Conservation (phyloP, 2,329 filamentous ascomycete genomes). For the Phialocephala subalpina region DNA sequence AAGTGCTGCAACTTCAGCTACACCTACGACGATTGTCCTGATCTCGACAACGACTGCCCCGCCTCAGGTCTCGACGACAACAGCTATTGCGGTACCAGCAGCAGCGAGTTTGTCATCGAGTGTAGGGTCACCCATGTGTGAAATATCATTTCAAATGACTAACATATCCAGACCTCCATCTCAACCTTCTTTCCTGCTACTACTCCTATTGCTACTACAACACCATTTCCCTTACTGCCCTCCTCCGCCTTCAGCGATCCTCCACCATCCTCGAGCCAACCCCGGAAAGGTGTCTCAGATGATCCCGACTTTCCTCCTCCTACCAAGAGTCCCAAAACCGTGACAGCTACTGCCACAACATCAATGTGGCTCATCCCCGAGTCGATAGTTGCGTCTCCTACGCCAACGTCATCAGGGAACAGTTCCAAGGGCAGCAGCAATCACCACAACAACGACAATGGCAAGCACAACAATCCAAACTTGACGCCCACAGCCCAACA, state of each 20-base stretch:
- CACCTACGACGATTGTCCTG: slow-evolving; percentile 24
- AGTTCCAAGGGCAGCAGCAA: slow-evolving; percentile 4
- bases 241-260: slow-evolving; percentile 7
- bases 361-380: slow-evolving; percentile 14
- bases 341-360: slow-evolving; percentile 21
- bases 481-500: slow-evolving; percentile 38
- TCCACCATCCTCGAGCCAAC: slow-evolving; percentile 23
- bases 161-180: slow-evolving; percentile 24
- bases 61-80: slow-evolving; percentile 8
- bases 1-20: slow-evolving; percentile 9
- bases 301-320: slow-evolving; percentile 14
- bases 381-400: slow-evolving; percentile 14
- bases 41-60: slow-evolving; percentile 24
- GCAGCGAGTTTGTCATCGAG: background rate
- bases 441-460: slow-evolving; percentile 7
- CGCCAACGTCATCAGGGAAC: slow-evolving; percentile 1
- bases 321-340: background rate
- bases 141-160: slow-evolving; percentile 1
- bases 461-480: slow-evolving; percentile 11
- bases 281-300: slow-evolving; percentile 31
- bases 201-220: slow-evolving; percentile 13
- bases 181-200: slow-evolving; percentile 24
- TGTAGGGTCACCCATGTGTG: background rate
- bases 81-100: background rate
- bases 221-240: background rate